Evolutionary conservation across 192 early-diverging fungal genomes (phyloP).

Genomic region (Coemansia sp.): DNA sequence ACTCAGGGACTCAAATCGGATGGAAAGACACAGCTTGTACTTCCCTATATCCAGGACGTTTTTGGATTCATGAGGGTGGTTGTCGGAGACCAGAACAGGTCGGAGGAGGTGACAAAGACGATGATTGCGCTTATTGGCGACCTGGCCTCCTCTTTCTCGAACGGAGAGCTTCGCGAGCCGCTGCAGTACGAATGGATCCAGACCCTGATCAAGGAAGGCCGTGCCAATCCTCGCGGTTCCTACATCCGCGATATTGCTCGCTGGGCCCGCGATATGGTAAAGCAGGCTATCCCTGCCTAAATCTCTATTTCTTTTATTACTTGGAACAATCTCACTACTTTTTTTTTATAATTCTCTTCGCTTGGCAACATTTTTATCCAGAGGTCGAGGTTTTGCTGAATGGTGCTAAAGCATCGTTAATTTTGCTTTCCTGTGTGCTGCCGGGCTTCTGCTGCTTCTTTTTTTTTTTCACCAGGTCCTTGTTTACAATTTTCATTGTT

Average conservation of each 20-base stretch:
- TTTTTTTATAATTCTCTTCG: not conserved
- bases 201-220: slow-evolving; percentile 75
- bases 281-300: slow-evolving; percentile 41
- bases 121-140: slow-evolving; percentile 95
- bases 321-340: not conserved
- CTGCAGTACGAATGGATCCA: slow-evolving; percentile 78
- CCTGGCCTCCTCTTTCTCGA: slow-evolving; percentile 85
- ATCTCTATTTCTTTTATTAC: not conserved
- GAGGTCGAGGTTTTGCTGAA: no score
- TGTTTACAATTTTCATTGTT: not conserved
- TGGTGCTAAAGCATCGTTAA: no score
- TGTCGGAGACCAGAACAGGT: slow-evolving; percentile 61
- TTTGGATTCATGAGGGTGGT: slow-evolving; percentile 79
- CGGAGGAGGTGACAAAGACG: slow-evolving; percentile 67
- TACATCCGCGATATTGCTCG: slow-evolving; percentile 41
- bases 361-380: no score
- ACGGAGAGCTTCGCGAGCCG: slow-evolving; percentile 66
- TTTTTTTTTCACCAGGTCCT: not conserved
- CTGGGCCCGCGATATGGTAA: slow-evolving; percentile 55
- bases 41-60: slow-evolving; percentile 65
- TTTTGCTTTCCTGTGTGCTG: no score
- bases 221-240: slow-evolving; percentile 57
- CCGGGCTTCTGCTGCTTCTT: not conserved
- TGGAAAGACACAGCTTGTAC: slow-evolving; percentile 65
- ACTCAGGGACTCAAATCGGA: slow-evolving; percentile 86